Base-by-base conservation (phyloP, 106 monocot species). In the Acanthochlamys bracteata region DNA sequence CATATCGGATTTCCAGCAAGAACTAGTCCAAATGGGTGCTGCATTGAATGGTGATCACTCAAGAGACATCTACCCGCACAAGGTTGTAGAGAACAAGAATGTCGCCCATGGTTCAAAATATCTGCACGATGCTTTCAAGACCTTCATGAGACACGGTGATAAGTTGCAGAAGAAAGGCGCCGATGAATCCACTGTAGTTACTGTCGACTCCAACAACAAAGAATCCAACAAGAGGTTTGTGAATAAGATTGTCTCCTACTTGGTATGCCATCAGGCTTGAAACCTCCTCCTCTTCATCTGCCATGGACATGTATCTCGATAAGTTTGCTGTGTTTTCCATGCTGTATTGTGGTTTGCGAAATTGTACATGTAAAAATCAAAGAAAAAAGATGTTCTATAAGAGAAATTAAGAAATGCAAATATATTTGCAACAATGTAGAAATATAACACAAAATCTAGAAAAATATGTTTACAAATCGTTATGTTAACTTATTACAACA, bases 21-120 rank as follows among this genome's bases (percentile, higher is more conserved):
- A 85, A 64, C 27, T 93, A 66, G 88, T 88, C 53, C 93, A 93
- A 43, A 15, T 93, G 46, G 85, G 69, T 15, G 85, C 88, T 7
- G 76, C 69, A 7, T 78, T 93, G 24, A 92, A 88, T 17, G 94
- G 89, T 3, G 94, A 94, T 43, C 72, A 68, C 71, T 41, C 7
- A 4, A 84, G 72, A 57, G 76, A 73, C 22, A 59, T 66, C 40
- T 90, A 79, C 22, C 90, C 84, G 0, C 0, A 87, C 68, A 80
- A 59, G 42, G 57, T 87, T 4, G 79, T 82, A 41, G 78, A 87
- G 61, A 71, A 49, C 12, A 90, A 84, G 90, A 95, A 81, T 0
- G 90, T 95, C 2, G 75, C 67, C 0, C 70, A 87, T 20, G 95
- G 68, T 0, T 90, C 82, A 27, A 17, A 57, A 53, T 90, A 95